These are phyloP conservation scores for Trypanosoma cruzi DNA, from an alignment of 208 protist genomes.

Conservation along the genomic window DNA sequence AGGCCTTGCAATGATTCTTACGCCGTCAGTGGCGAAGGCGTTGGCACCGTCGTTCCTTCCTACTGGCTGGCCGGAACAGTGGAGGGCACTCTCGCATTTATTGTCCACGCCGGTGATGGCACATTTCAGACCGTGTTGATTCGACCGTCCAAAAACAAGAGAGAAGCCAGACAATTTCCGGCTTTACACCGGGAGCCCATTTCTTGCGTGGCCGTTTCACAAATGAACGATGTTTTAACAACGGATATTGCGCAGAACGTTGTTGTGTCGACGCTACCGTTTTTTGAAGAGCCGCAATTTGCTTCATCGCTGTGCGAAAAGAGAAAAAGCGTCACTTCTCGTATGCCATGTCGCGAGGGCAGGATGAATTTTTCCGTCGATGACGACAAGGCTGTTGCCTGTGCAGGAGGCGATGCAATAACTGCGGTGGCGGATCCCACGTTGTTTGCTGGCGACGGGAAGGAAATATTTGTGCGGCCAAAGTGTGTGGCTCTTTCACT, in stretches of 20 bases:
- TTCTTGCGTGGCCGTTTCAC: slow-evolving; percentile 71
- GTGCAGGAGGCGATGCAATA: background rate
- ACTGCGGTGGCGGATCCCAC: background rate
- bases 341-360: background rate
- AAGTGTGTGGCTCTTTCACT: slow-evolving; percentile 21
- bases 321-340: background rate
- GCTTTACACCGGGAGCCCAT: slow-evolving; percentile 81
- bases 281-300: background rate
- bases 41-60: slow-evolving; percentile 51
- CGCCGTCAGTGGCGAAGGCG: slow-evolving; percentile 27
- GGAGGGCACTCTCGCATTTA: slow-evolving; percentile 51
- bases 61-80: slow-evolving; percentile 69
- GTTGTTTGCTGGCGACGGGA: background rate
- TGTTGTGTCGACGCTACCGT: slow-evolving; percentile 56
- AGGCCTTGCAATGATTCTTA: background rate
- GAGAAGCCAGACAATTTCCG: slow-evolving; percentile 26
- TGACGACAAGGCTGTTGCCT: background rate
- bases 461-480: slow-evolving; percentile 5
- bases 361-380: background rate
- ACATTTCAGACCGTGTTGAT: slow-evolving; percentile 9
- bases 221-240: slow-evolving; percentile 67
- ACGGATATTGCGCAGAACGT: slow-evolving; percentile 87
- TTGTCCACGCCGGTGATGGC: slow-evolving; percentile 14
- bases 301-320: background rate
- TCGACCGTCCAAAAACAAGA: slow-evolving; percentile 21